These are phyloP conservation scores for Brassica juncea DNA, from an alignment of 345 rosid genomes.

Conservation along the genomic window DNA sequence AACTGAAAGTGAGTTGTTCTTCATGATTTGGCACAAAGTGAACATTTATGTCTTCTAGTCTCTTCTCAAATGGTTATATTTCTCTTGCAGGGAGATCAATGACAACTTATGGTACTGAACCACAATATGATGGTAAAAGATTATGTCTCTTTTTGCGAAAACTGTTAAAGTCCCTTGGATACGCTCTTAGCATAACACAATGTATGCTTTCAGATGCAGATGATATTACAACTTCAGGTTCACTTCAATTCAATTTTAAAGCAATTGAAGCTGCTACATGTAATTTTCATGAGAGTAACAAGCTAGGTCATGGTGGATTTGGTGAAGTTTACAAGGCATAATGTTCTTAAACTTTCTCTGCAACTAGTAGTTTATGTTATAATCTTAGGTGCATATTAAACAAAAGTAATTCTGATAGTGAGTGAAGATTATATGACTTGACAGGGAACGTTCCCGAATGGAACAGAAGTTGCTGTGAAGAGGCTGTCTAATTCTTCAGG, in stretches of 20 bases:
- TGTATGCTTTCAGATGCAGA: not conserved
- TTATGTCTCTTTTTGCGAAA: not conserved
- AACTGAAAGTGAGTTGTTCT: conserved; percentile 3
- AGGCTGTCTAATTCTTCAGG: not conserved
- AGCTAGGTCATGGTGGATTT: not conserved
- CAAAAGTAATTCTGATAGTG: not conserved
- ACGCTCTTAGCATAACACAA: not conserved
- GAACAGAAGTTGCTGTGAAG: not conserved
- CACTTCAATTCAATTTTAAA: too few relatives aligned
- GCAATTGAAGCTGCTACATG: not conserved
- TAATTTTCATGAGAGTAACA: not conserved
- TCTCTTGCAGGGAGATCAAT: not conserved
- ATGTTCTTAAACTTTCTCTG: not conserved
- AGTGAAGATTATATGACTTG: too few relatives aligned
- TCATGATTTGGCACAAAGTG: not conserved
- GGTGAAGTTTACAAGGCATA: not conserved
- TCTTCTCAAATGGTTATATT: not conserved
- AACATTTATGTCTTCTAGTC: not conserved
- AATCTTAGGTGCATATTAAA: not conserved
- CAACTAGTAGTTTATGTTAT: not conserved
- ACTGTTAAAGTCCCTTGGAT: not conserved
- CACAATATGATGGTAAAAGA: not conserved
- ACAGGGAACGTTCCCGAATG: not conserved
- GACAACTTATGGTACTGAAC: conserved; percentile 1
- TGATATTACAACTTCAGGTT: not conserved